Evolutionary conservation across 176 grass and related monocot genomes (phyloP).

Genomic region (Triticum timopheevii): DNA sequence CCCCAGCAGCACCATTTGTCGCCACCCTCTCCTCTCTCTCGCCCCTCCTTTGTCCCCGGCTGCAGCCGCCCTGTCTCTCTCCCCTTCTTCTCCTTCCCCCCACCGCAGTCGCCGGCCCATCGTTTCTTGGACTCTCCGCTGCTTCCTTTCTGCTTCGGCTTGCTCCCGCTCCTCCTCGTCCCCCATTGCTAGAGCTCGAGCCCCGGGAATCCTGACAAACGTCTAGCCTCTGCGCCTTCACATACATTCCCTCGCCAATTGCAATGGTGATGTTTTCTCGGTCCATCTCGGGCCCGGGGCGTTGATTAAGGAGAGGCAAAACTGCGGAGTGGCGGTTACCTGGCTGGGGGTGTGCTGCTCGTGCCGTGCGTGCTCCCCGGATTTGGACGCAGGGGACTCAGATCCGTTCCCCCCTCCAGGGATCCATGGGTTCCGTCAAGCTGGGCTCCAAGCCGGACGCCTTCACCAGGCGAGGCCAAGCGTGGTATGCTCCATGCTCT

Average conservation of each 20-base stretch:
- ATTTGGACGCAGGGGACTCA: not conserved
- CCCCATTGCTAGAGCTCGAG: not conserved
- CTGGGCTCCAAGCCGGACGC: slow-evolving; percentile 58
- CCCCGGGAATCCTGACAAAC: not conserved
- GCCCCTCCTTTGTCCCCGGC: not conserved
- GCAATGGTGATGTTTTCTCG: not conserved
- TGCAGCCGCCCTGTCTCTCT: not conserved
- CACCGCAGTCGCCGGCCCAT: not conserved
- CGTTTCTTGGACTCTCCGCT: slow-evolving; percentile 14
- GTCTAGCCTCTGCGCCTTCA: not conserved
- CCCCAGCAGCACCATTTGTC: not conserved
- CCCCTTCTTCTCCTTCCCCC: not conserved
- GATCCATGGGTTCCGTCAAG: slow-evolving; percentile 54
- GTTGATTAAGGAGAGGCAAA: not conserved
- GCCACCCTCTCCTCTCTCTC: no score
- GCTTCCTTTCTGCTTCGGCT: slow-evolving; percentile 5
- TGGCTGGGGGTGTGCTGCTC: no score
- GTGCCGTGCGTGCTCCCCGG: not conserved
- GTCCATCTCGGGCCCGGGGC: not conserved
- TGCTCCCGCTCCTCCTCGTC: not conserved
- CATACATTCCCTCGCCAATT: not conserved
- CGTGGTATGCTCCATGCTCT: slow-evolving; percentile 43
- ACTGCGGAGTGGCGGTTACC: no score
- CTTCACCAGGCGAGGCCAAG: slow-evolving; percentile 60
- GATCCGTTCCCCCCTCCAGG: not conserved